These are phyloP conservation scores for Naganishia kalamii DNA, from an alignment of 768 basidiomycete genomes.

Conservation along the genomic window DNA sequence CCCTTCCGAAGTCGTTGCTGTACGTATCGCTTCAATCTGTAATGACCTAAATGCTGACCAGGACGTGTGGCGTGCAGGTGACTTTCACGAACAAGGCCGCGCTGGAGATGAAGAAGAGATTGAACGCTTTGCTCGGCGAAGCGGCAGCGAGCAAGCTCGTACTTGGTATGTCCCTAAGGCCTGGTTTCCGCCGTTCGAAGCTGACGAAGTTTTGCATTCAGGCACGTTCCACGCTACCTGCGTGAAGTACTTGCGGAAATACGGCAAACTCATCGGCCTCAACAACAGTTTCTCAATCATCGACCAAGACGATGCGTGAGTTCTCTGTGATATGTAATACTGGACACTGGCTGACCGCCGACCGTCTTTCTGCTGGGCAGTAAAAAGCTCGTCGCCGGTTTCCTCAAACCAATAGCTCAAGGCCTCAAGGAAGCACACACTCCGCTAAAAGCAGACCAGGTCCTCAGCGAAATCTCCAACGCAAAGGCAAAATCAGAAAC, in stretches of 20 bases:
- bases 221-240: conserved; percentile 77
- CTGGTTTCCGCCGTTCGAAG: neutral
- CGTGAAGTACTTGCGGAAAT: conserved; percentile 63
- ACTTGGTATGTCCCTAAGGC: conserved; percentile 43
- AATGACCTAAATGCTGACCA: neutral
- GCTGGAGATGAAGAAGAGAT: conserved; percentile 71
- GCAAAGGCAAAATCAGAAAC: conserved; percentile 60
- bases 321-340: neutral
- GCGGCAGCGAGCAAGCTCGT: conserved; percentile 53
- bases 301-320: conserved; percentile 71
- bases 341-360: too few species aligned
- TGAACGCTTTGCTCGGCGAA: conserved; percentile 63
- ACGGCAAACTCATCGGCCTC: conserved; percentile 57
- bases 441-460: conserved; percentile 53
- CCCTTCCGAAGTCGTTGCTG: conserved; percentile 42
- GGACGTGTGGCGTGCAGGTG: conserved; percentile 39
- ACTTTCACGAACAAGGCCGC: conserved; percentile 90
- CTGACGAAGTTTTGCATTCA: conserved; percentile 43
- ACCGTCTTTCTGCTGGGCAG: conserved; percentile 49
- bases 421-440: conserved; percentile 52
- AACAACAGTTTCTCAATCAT: conserved; percentile 72
- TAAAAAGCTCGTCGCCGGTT: conserved; percentile 60
- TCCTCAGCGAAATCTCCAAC: conserved; percentile 64
- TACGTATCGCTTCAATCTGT: neutral
- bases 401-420: conserved; percentile 58